Evolutionary conservation across 768 basidiomycete genomes (phyloP), one percentile per base, ranked within the genome.

Genomic region (Saitozyma podzolica): DNA sequence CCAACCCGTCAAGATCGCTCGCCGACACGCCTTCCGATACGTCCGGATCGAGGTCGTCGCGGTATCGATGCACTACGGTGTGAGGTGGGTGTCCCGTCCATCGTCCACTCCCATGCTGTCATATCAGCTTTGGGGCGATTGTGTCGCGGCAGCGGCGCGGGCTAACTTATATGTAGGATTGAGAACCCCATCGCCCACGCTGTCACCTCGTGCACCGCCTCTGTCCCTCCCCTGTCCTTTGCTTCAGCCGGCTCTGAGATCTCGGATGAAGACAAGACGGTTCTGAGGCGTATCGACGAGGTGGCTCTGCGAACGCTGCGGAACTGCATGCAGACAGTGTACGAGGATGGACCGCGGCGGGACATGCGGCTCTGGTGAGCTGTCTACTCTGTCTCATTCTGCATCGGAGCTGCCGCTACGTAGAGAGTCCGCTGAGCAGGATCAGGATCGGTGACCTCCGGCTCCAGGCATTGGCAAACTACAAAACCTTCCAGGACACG

Each of bases 291-390:
- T 55, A 72, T 72, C 54, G 70, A 72, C 41, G 58, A 62, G 55
- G 67, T 59, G 16, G 42, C 65, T 8, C 54, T 67, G n/a, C 45
- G 51, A 17, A 72, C 70, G n/a, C 49, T 72, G 47, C 17, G 63
- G 16, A 64, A 63, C 20, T 74, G 69, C 55, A 71, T 71, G 69
- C 73, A 72, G 55, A 65, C 68, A 13, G 68, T 69, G 0, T 74
- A 67, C 56, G 73, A 74, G 61, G 73, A 74, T 45, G 73, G 73
- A 0, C 73, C 73, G 6, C 50, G 73, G 9, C 57, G 73, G 37
- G 73, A 74, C 40, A 61, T 64, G 59, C 63, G 73, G 9, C 58
- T 74, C 5, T 74, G 73, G 73, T 66, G 53, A 45, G 72, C n/a
- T n/a, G n/a, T n/a, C 45, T 17, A 16, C 29, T 29, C 20, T 49